A percentile compares a stretch with the other conserved stretches of the same genome.
phyloP scores from a whole-genome alignment of 768 basidiomycete genomes.

The Daedaleopsis sinensis region DNA sequence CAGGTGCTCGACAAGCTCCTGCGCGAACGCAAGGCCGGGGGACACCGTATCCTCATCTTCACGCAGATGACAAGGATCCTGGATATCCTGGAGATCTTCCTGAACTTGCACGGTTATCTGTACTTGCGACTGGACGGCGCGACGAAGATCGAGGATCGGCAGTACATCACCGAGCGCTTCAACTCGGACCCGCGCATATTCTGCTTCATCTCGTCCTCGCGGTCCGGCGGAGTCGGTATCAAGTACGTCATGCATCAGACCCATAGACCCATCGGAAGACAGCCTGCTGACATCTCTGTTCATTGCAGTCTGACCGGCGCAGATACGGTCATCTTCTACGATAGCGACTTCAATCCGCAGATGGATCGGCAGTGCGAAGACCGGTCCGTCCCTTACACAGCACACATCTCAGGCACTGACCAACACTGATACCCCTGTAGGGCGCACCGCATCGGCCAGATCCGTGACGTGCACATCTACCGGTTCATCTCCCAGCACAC shows the following conservation, averaged over 20 bases:
- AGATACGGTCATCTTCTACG: constrained; percentile 97
- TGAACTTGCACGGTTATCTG: constrained; percentile 90
- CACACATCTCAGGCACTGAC: not conserved
- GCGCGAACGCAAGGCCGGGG: constrained; percentile 81
- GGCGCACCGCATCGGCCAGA: constrained; percentile 98
- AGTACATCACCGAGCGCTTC: constrained; percentile 87
- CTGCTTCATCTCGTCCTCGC: constrained; percentile 87
- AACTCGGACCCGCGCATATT: constrained; percentile 78
- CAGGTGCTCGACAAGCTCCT: constrained; percentile 81
- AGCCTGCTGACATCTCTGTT: constrained; percentile 12
- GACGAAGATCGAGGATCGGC: constrained; percentile 93
- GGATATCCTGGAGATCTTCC: constrained; percentile 91
- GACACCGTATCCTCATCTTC: constrained; percentile 92
- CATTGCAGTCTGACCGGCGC: constrained; percentile 73
- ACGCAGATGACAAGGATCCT: constrained; percentile 96
- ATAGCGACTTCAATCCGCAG: constrained; percentile 96
- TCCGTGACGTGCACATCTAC: constrained; percentile 95
- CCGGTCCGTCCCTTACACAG: constrained; percentile 46
- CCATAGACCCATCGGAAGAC: not conserved
- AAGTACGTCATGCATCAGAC: constrained; percentile 62
- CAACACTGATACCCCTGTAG: constrained; percentile 40
- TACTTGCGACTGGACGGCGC: constrained; percentile 95
- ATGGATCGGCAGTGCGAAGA: constrained; percentile 99
- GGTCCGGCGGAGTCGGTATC: constrained; percentile 89
- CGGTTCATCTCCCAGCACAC: constrained; percentile 89